Evolutionary conservation across 1,284 basidiomycete genomes (phyloP).

Genomic region (Fistulinella staudtii): DNA sequence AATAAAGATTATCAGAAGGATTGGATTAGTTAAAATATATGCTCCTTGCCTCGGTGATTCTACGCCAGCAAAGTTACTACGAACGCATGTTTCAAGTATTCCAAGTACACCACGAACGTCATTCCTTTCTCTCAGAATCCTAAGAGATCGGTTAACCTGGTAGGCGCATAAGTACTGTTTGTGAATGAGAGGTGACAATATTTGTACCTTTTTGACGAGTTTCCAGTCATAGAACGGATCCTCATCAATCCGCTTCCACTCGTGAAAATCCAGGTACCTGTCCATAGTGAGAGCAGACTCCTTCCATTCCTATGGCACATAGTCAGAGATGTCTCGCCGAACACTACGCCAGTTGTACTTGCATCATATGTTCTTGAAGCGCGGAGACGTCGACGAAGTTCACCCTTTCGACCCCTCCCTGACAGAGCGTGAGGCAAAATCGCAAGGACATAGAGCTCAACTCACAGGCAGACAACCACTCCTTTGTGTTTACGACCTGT

Average conservation of each 20-base stretch:
- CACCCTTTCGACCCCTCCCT: constrained; percentile 86
- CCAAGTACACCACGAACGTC: constrained; percentile 86
- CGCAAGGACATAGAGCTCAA: background rate
- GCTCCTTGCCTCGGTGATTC: constrained; percentile 68
- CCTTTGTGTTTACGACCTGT: constrained; percentile 91
- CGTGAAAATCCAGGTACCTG: constrained; percentile 75
- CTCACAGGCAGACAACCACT: constrained; percentile 87
- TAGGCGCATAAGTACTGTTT: background rate
- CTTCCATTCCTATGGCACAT: constrained; percentile 70
- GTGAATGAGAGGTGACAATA: background rate
- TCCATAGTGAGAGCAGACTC: constrained; percentile 78
- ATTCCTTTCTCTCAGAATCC: constrained; percentile 58
- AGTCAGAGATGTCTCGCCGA: background rate
- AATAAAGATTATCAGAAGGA: constrained; percentile 5
- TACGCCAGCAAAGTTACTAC: constrained; percentile 93
- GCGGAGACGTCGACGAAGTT: constrained; percentile 71
- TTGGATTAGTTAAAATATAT: constrained; percentile 2
- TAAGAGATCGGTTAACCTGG: constrained; percentile 66
- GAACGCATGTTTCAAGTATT: constrained; percentile 88
- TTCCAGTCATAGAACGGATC: constrained; percentile 89
- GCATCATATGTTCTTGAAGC: constrained; percentile 70
- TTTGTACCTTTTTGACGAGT: constrained; percentile 66
- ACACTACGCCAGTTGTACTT: constrained; percentile 1
- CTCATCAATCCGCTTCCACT: constrained; percentile 86
- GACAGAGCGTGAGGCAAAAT: constrained; percentile 3